Evolutionary conservation across 257 asterid genomes (phyloP).

Genomic region (Penstemon eatonii): DNA sequence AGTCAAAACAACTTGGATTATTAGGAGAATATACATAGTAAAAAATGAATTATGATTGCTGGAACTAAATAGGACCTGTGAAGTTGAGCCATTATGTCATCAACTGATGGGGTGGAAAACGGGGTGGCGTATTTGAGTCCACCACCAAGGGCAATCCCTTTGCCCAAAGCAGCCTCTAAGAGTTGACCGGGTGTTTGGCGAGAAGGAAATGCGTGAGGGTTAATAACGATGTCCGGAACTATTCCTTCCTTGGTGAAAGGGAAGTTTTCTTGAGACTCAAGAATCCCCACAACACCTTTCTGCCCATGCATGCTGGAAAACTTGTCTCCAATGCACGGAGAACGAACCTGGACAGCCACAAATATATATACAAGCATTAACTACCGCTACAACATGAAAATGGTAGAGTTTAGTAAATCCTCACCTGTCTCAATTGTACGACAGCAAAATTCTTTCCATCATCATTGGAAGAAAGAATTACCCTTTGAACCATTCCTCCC

Average conservation of each 20-base stretch:
- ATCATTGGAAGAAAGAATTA: conserved; percentile 77
- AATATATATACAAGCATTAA: not conserved
- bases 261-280: conserved; percentile 89
- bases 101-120: conserved; percentile 72
- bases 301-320: conserved; percentile 99
- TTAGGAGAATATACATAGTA: not conserved
- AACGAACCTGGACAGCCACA: conserved; percentile 64
- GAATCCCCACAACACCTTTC: conserved; percentile 90
- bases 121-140: conserved; percentile 80
- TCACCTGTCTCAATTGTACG: conserved; percentile 89
- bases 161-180: conserved; percentile 84
- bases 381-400: conserved; percentile 6
- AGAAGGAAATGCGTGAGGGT: conserved; percentile 96
- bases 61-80: conserved; percentile 50
- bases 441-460: conserved; percentile 84
- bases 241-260: conserved; percentile 85
- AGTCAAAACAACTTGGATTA: conserved; percentile 19
- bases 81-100: conserved; percentile 72
- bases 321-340: conserved; percentile 91
- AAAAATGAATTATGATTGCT: not conserved
- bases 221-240: conserved; percentile 93
- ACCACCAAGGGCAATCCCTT: conserved; percentile 90
- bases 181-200: conserved; percentile 97
- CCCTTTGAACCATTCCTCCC: conserved; percentile 94
- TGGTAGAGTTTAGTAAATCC: not conserved